These are phyloP conservation scores for Secale cereale DNA, from an alignment of 176 grass and related monocot genomes.

Conservation along the genomic window DNA sequence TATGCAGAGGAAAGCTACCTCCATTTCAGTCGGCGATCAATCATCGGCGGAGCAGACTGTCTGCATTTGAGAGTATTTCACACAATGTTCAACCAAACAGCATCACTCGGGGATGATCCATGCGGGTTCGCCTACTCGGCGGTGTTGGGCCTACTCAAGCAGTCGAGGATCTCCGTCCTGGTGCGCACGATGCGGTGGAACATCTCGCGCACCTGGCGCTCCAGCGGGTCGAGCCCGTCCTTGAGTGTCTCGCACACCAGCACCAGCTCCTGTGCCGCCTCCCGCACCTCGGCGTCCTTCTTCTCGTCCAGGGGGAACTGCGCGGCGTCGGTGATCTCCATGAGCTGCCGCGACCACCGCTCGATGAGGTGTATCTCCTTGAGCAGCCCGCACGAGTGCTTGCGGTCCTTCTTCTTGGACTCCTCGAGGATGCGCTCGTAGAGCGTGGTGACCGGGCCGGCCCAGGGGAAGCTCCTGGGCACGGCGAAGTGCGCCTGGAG, in stretches of 20 bases:
- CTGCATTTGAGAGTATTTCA: slow-evolving; percentile 3
- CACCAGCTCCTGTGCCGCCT: slow-evolving; percentile 47
- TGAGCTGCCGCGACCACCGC: slow-evolving; percentile 58
- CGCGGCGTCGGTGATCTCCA: slow-evolving; percentile 57
- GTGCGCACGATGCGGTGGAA: slow-evolving; percentile 80
- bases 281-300: slow-evolving; percentile 61
- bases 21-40: background rate
- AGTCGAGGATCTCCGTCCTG: slow-evolving; percentile 76
- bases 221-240: slow-evolving; percentile 74
- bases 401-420: slow-evolving; percentile 88
- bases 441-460: slow-evolving; percentile 31
- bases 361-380: slow-evolving; percentile 93
- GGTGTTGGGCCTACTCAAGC: slow-evolving; percentile 45
- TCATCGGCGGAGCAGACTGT: background rate
- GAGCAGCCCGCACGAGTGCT: slow-evolving; percentile 67
- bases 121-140: background rate
- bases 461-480: slow-evolving; percentile 65
- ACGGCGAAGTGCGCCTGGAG: slow-evolving; percentile 65
- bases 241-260: slow-evolving; percentile 62
- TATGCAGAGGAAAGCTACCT: slow-evolving; percentile 28
- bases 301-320: slow-evolving; percentile 58
- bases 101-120: background rate
- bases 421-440: slow-evolving; percentile 80
- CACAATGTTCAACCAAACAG: background rate
- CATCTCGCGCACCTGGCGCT: slow-evolving; percentile 76